Percentiles rank a stretch among this genome's conserved stretches.
phyloP scores from a whole-genome alignment of 345 rosid species.

The Dimocarpus longan region DNA sequence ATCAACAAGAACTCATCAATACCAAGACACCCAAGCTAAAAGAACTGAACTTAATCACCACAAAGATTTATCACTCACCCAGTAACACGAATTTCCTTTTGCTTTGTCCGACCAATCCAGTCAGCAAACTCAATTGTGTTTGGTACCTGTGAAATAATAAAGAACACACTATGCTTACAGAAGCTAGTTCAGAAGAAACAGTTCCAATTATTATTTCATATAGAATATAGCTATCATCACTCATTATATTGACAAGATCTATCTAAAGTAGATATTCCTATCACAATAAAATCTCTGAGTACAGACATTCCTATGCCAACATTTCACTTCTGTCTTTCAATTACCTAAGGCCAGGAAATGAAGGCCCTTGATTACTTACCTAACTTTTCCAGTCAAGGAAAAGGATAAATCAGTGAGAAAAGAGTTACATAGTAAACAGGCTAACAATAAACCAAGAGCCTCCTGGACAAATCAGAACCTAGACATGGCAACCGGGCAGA shows the following conservation, averaged over 20 bases:
- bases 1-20: neutral
- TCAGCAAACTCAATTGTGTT: conserved; percentile 93
- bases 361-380: neutral
- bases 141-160: conserved; percentile 64
- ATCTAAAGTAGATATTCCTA: neutral
- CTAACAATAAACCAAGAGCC: neutral
- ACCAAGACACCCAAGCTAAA: neutral
- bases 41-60: conserved; percentile 18
- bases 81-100: conserved; percentile 86
- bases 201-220: neutral
- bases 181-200: neutral
- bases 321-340: neutral
- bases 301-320: neutral
- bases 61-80: conserved; percentile 57
- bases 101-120: conserved; percentile 97
- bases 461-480: neutral
- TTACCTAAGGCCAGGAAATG: neutral
- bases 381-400: neutral
- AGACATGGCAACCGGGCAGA: neutral
- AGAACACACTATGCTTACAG: conserved; percentile 2
- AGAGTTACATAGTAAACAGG: neutral
- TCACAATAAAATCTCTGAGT: neutral
- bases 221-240: neutral
- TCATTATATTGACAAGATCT: neutral
- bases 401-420: neutral